These are phyloP conservation scores for Xylaria scruposa DNA, from an alignment of 495 filamentous ascomycete species.

Conservation along the genomic window DNA sequence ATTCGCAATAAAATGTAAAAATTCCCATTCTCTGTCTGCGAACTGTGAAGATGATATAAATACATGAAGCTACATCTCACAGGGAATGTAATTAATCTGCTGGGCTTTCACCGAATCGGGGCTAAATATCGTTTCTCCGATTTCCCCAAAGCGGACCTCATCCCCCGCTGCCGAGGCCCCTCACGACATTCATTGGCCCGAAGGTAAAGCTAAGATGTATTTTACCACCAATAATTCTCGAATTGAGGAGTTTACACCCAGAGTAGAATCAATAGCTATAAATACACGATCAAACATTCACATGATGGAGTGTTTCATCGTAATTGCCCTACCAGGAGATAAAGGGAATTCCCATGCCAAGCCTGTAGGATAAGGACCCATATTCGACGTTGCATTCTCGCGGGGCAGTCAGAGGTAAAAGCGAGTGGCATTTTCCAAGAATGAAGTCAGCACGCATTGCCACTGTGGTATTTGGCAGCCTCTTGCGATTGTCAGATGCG, in stretches of 20 bases:
- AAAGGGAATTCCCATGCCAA: conserved; percentile 3
- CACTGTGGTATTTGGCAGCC: neutral
- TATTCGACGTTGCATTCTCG: conserved; percentile 1
- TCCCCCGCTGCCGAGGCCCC: neutral
- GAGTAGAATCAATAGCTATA: neutral
- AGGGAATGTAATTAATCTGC: neutral
- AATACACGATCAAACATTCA: neutral
- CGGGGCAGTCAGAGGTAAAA: neutral
- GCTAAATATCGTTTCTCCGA: neutral
- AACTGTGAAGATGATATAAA: neutral
- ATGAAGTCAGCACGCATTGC: conserved; percentile 5
- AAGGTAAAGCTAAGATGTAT: conserved; percentile 4
- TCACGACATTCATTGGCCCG: conserved; percentile 9
- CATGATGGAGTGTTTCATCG: conserved; percentile 8
- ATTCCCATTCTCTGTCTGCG: neutral
- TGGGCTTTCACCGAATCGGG: neutral
- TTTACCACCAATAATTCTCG: conserved; percentile 24
- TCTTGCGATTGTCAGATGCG: conserved; percentile 23
- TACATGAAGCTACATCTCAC: neutral
- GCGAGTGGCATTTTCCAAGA: neutral
- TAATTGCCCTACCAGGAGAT: neutral
- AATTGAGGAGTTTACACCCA: neutral
- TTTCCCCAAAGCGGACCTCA: conserved; percentile 1
- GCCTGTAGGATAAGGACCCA: neutral
- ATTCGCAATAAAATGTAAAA: neutral